Evolutionary conservation across 148 eudicot species (phyloP).

Genomic region (Rhododendron kiyosumense): DNA sequence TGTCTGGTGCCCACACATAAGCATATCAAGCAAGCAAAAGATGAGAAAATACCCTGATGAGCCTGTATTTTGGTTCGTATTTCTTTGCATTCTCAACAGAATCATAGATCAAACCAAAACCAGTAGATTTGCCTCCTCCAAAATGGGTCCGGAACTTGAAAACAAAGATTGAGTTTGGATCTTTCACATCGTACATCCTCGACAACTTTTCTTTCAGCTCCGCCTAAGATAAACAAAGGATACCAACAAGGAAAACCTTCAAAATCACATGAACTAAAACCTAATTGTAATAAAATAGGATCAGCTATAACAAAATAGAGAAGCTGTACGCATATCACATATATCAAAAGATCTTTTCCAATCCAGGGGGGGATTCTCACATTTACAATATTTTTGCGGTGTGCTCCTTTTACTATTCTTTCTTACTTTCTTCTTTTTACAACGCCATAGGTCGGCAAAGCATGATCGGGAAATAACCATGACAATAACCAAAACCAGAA

Average conservation of each 20-base stretch:
- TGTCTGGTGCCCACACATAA: neutral
- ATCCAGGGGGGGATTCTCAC: constrained; percentile 18
- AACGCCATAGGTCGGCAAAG: neutral
- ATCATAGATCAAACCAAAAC: constrained; percentile 80
- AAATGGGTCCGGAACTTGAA: constrained; percentile 88
- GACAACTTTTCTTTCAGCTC: constrained; percentile 77
- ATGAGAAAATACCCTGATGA: constrained; percentile 60
- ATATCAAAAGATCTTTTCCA: neutral
- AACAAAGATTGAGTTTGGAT: constrained; percentile 61
- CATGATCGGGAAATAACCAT: neutral
- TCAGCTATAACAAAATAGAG: neutral
- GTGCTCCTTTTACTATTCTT: constrained; percentile 20
- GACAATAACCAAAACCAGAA: neutral
- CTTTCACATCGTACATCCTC: constrained; percentile 68
- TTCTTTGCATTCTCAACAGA: constrained; percentile 81
- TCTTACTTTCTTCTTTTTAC: constrained; percentile 14
- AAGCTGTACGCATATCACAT: neutral
- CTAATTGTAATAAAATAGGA: neutral
- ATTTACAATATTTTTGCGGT: constrained; percentile 20
- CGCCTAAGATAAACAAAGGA: constrained; percentile 28
- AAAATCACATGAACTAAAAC: neutral
- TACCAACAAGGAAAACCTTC: neutral
- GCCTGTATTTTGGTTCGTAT: constrained; percentile 83
- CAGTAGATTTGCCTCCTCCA: constrained; percentile 91
- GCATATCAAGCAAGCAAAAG: neutral